Base-by-base conservation (phyloP, 2,329 filamentous ascomycete species). In the Ascochyta clinopodiicola region DNA sequence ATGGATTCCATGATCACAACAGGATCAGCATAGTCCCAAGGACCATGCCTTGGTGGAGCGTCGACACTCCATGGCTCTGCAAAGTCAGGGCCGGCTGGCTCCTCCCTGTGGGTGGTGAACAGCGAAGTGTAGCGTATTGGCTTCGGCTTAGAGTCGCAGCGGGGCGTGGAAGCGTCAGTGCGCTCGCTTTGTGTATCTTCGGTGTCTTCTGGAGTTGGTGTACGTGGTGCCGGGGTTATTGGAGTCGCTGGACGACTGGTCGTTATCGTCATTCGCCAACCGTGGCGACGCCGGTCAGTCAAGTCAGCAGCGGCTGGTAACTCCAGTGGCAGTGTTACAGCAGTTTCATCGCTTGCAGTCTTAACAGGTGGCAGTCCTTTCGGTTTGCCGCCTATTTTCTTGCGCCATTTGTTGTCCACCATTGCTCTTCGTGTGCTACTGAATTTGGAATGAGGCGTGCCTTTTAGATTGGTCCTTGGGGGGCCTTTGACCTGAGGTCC, bases 81-180 rank as follows among this genome's bases (percentile, higher is more conserved):
- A 45, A 72, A 71, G 0, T 68, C 64, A 5, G 63, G 44, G 1
- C 47, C 63, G 39, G 57, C 70, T 47, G 53, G 44, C 13, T 60
- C 56, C 13, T 56, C 61, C 31, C 65, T 71, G 55, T 70, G 49
- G 29, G 56, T 49, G 34, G 57, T 47, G 35, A 75, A 73, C 10
- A 71, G 64, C 6, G 75, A 75, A 13, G 79, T 74, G 63, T 78
- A 78, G 4, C 72, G 72, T 17, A 70, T 66, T 17, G 78, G 60
- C 48, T 77, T 78, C 6, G 78, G 77, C 52, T 70, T 76, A n/a
- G 75, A 58, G 9, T 71, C 56, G 42, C 60, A 66, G 25, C 60
- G 76, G 13, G 75, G 69, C 12, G 69, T 67, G 6, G 70, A 57
- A 1, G 62, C 53, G 25, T 67, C 65, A 21, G 67, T 68, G 12